phyloP scores from a whole-genome alignment of 2,329 filamentous ascomycete genomes.

The Sporothrix variecibatus region DNA sequence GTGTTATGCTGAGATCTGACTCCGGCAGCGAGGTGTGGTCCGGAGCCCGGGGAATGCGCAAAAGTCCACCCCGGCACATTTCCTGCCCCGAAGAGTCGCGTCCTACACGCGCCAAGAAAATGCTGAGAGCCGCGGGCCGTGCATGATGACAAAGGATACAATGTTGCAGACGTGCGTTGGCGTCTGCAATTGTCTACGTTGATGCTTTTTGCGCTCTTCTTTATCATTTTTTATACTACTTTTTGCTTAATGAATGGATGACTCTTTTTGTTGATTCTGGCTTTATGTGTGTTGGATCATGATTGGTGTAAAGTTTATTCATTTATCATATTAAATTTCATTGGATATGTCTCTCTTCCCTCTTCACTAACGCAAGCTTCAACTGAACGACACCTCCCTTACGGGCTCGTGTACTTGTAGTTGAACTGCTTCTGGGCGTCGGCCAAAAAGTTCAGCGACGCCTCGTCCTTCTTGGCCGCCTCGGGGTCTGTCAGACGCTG shows the following conservation, averaged over 20 bases:
- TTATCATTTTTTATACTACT: neutral
- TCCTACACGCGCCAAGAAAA: neutral
- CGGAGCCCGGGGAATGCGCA: neutral
- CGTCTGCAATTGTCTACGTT: neutral
- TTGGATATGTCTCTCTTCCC: neutral
- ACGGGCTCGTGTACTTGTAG: constrained; percentile 51
- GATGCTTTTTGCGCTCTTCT: neutral
- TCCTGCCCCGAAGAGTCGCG: neutral
- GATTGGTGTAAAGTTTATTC: neutral
- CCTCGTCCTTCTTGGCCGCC: constrained; percentile 50
- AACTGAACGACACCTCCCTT: neutral
- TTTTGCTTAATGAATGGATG: neutral
- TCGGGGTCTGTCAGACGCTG: constrained; percentile 42
- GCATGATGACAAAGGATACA: neutral
- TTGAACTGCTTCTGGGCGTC: constrained; percentile 50
- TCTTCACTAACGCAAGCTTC: too few species aligned
- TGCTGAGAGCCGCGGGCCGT: neutral
- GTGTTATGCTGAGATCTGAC: too few species aligned
- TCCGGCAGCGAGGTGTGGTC: too few species aligned
- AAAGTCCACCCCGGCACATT: neutral
- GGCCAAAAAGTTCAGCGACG: constrained; percentile 40
- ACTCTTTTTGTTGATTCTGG: neutral
- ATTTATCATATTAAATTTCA: neutral
- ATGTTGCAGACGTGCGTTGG: neutral
- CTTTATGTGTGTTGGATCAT: neutral